phyloP scores from a whole-genome alignment of 768 basidiomycete genomes.

The Plicaturopsis crispa region DNA sequence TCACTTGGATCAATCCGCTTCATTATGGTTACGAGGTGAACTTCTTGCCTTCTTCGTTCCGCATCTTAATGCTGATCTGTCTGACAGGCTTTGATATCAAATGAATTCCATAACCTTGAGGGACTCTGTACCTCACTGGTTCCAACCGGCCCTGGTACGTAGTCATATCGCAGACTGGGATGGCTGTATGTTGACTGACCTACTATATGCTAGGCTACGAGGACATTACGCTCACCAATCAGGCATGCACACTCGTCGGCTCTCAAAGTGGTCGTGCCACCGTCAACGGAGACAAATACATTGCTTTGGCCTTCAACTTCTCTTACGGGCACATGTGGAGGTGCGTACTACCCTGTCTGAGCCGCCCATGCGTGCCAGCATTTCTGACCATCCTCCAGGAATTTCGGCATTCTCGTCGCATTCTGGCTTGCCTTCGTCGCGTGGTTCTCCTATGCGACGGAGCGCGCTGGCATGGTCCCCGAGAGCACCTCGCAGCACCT shows the following conservation, averaged over 20 bases:
- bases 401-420: slow-evolving; percentile 35
- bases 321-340: slow-evolving; percentile 21
- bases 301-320: slow-evolving; percentile 22
- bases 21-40: slow-evolving; percentile 34
- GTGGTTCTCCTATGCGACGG: too few species aligned
- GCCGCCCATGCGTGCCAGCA: slow-evolving; percentile 16
- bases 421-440: too few species aligned
- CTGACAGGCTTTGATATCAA: slow-evolving; percentile 31
- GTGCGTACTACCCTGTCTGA: slow-evolving; percentile 29
- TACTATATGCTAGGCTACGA: slow-evolving; percentile 29
- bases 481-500: too few species aligned
- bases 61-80: too few species aligned
- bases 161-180: too few species aligned
- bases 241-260: slow-evolving; percentile 36
- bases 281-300: slow-evolving; percentile 36
- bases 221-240: slow-evolving; percentile 23
- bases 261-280: slow-evolving; percentile 28
- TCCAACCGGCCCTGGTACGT: slow-evolving; percentile 21
- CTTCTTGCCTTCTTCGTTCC: too few species aligned
- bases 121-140: slow-evolving; percentile 26
- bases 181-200: too few species aligned
- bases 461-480: too few species aligned
- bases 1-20: slow-evolving; percentile 38
- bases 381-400: slow-evolving; percentile 18
- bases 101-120: slow-evolving; percentile 37